A percentile compares a stretch with the other conserved stretches of the same genome.
Conservation (phyloP, 75 land plant species). For the Gnetum montanum region DNA sequence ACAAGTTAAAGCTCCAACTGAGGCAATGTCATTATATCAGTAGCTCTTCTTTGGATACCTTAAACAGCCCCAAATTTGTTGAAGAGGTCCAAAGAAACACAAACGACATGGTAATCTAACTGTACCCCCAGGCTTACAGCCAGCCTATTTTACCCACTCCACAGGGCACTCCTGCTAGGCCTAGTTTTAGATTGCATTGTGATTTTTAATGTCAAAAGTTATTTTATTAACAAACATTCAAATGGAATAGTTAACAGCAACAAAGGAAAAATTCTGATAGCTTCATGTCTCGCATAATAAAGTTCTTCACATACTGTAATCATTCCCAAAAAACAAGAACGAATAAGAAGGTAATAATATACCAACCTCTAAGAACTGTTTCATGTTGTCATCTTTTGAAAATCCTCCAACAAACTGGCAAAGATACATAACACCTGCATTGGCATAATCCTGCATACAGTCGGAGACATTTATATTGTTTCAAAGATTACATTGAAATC, state of each 20-base stretch:
- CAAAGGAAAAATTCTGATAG: not conserved
- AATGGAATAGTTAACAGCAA: not conserved
- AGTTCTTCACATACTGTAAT: not conserved
- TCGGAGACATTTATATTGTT: not conserved
- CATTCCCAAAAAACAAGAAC: not conserved
- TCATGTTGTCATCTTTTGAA: constrained; percentile 15
- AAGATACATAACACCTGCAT: constrained; percentile 25
- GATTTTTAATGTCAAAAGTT: not conserved
- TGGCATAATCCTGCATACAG: constrained; percentile 21
- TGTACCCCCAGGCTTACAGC: too few species aligned
- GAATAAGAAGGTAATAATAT: too few species aligned
- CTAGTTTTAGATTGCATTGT: not conserved
- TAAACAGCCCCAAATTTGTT: too few species aligned
- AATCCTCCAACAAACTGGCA: constrained; percentile 23
- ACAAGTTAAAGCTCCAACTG: too few species aligned
- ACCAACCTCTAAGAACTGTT: constrained; percentile 23
- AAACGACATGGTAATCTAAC: too few species aligned
- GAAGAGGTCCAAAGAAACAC: too few species aligned
- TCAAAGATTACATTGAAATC: not conserved
- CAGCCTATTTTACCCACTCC: too few species aligned
- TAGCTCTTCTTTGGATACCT: too few species aligned
- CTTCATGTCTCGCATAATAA: not conserved
- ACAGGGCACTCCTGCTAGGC: too few species aligned
- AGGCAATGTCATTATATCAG: too few species aligned
- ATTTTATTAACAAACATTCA: not conserved